Percentiles rank a stretch among this genome's conserved stretches.
These are phyloP conservation scores for Nicotiana otophora DNA, from an alignment of 257 asterid species.

Conservation along the genomic window DNA sequence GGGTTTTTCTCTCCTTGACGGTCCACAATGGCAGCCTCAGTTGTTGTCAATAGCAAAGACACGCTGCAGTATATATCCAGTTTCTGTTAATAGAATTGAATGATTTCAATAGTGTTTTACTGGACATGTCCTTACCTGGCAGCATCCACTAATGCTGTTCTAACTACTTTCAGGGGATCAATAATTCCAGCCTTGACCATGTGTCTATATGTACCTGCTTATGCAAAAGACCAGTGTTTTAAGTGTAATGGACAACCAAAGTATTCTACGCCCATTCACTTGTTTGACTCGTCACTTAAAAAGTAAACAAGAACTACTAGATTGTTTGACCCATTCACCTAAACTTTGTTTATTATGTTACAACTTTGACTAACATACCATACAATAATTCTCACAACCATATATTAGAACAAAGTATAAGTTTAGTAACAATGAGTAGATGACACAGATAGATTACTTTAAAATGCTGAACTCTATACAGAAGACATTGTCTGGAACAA, in stretches of 20 bases:
- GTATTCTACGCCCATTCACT: no score
- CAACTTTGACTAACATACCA: no score
- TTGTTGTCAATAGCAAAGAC: slow-evolving; percentile 61
- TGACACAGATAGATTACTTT: background rate
- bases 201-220: slow-evolving; percentile 59
- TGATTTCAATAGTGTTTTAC: background rate
- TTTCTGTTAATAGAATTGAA: background rate
- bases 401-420: background rate
- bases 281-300: no score
- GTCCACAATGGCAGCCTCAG: slow-evolving; percentile 61
- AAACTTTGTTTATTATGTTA: no score
- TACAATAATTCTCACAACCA: background rate
- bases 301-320: no score
- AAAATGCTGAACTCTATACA: background rate
- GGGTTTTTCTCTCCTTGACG: slow-evolving; percentile 51
- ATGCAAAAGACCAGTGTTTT: background rate
- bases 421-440: background rate
- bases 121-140: slow-evolving; percentile 45
- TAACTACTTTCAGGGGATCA: slow-evolving; percentile 71
- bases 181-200: slow-evolving; percentile 83
- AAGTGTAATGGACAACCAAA: no score
- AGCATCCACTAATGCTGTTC: slow-evolving; percentile 79
- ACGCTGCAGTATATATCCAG: slow-evolving; percentile 37
- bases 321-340: no score
- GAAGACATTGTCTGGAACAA: background rate